phyloP scores from a whole-genome alignment of 306 rosid species.

The Abrus precatorius region DNA sequence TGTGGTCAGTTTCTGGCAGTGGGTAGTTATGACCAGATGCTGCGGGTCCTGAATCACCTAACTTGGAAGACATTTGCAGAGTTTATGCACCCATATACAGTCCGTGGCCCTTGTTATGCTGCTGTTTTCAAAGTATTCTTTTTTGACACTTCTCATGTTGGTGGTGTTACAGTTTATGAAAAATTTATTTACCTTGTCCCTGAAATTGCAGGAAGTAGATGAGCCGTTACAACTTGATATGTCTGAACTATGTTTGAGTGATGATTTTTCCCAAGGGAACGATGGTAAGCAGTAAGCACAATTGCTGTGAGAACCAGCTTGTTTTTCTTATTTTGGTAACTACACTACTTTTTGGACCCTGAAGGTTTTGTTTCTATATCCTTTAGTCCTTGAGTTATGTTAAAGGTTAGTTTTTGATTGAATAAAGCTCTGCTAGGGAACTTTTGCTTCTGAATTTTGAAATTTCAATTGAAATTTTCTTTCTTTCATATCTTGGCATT shows the following conservation, averaged over 20 bases:
- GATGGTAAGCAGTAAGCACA: conserved; percentile 74
- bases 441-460: too few species aligned
- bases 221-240: conserved; percentile 91
- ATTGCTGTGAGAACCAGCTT: not conserved
- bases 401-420: not conserved
- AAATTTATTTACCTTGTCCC: conserved; percentile 40
- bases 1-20: conserved; percentile 98
- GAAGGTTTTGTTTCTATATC: conserved; percentile 9
- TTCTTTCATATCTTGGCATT: not conserved
- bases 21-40: conserved; percentile 97
- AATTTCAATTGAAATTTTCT: too few species aligned
- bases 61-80: conserved; percentile 99
- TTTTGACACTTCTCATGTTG: conserved; percentile 39
- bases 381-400: conserved; percentile 2
- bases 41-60: conserved; percentile 92
- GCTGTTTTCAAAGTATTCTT: conserved; percentile 83
- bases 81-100: conserved; percentile 80
- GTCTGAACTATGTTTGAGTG: conserved; percentile 81
- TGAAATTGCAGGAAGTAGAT: conserved; percentile 82
- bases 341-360: not conserved
- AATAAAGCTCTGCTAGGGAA: not conserved
- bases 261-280: conserved; percentile 76
- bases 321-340: not conserved
- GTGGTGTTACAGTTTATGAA: conserved; percentile 29
- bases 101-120: conserved; percentile 86